A percentile compares a stretch with the other conserved stretches of the same genome.
Evolutionary conservation across 805 yeast genomes (phyloP).

Genomic region (Yarrowia yakushimensis): DNA sequence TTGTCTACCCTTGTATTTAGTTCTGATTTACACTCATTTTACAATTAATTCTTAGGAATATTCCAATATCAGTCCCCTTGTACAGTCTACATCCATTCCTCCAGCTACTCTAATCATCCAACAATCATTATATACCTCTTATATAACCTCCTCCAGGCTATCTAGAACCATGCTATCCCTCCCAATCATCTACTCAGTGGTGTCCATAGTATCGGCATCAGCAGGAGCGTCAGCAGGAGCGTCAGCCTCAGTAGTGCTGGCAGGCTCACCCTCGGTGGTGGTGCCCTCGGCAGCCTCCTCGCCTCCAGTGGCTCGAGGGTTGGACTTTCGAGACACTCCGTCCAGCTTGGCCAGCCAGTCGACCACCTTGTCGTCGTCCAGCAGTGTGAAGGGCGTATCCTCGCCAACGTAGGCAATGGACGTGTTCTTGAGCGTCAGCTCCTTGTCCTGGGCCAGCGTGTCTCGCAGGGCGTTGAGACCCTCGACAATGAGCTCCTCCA

Average conservation of each 20-base stretch:
- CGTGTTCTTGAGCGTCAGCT: conserved; percentile 76
- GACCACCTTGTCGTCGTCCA: conserved; percentile 83
- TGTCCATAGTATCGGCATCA: conserved; percentile 22
- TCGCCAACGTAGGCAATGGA: conserved; percentile 91
- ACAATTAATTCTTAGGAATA: too few relatives aligned
- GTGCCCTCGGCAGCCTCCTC: conserved; percentile 2
- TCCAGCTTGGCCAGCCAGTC: conserved; percentile 79
- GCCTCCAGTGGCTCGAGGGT: conserved; percentile 30
- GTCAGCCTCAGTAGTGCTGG: background rate
- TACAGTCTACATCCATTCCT: background rate
- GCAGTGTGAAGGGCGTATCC: conserved; percentile 66
- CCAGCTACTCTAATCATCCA: too few relatives aligned
- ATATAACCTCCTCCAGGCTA: too few relatives aligned
- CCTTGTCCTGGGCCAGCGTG: conserved; percentile 91
- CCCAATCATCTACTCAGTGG: conserved; percentile 7
- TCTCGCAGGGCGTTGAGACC: conserved; percentile 92
- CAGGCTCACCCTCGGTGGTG: conserved; percentile 8
- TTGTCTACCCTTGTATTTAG: too few relatives aligned
- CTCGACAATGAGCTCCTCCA: conserved; percentile 74
- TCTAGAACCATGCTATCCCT: background rate
- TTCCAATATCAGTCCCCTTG: too few relatives aligned
- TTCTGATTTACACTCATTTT: too few relatives aligned
- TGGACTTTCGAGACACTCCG: conserved; percentile 54
- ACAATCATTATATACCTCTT: too few relatives aligned
- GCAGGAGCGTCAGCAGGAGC: conserved; percentile 17